Base-by-base conservation (phyloP, 345 rosid genomes). In the Anastatica hierochuntica region DNA sequence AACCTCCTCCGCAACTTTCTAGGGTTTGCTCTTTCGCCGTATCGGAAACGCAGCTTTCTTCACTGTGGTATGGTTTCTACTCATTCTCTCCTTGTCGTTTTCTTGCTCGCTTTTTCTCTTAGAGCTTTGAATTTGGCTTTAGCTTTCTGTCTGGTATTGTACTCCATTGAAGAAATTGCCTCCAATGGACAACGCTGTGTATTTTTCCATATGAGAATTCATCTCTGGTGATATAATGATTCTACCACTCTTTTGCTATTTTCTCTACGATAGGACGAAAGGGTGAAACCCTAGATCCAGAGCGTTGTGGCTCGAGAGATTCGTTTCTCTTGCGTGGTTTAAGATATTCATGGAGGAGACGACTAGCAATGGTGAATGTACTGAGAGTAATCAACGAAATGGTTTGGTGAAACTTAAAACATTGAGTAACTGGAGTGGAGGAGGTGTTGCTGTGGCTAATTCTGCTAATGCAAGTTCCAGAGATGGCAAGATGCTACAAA, bases 331-430 rank as follows among this genome's bases (percentile, higher is more conserved):
- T 53, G 41, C 39, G 33, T 39, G 45, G 3, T 14, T 40, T 43
- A 56, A 51, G 40, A 87, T 81, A 89, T 61, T 45, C 9, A 58
- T 64, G 62, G 79, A 67, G 19, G 92, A 74, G 57, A 74, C 70
- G 37, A 72, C 67, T 16, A 58, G 64, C 45, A 71, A 72, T 62
- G 74, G 76, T 38, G 74, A 35, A 21, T 58, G 85, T n/a, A n/a
- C n/a, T n/a, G n/a, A n/a, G n/a, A n/a, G n/a, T n/a, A n/a, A n/a
- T n/a, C n/a, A n/a, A n/a, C n/a, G n/a, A n/a, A n/a, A n/a, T n/a
- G n/a, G n/a, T n/a, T n/a, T n/a, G n/a, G n/a, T n/a, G n/a, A n/a
- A n/a, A n/a, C n/a, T n/a, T n/a, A n/a, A 62, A 56, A 54, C 55
- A 39, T 12, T 65, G 62, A 66, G 8, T 59, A 70, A 61, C 62